A percentile compares a stretch with the other conserved stretches of the same genome.
Conservation (phyloP, 2,329 filamentous ascomycete species). For the Colletotrichum sp. region DNA sequence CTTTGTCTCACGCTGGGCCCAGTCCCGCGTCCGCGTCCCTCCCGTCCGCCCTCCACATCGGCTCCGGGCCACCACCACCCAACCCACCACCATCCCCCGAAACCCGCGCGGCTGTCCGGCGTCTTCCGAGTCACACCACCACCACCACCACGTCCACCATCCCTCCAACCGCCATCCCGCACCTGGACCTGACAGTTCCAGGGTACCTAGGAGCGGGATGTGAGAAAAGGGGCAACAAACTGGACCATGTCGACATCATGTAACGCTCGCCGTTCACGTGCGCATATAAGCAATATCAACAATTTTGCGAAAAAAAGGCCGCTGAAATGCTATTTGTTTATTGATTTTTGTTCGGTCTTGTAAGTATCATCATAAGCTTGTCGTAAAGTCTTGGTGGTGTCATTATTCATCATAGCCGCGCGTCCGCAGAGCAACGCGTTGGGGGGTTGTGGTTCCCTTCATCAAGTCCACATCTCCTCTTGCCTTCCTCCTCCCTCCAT, state of each 20-base stretch:
- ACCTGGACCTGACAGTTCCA: not conserved
- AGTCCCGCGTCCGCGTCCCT: not conserved
- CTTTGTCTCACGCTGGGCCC: not conserved
- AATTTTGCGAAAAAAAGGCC: not conserved
- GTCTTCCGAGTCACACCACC: not conserved
- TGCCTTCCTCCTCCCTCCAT: not conserved
- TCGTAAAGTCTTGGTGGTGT: not conserved
- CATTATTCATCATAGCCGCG: not conserved
- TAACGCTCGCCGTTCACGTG: not conserved
- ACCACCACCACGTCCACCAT: not conserved
- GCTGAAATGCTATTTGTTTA: not conserved
- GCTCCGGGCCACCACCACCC: not conserved
- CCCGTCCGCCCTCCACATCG: not conserved
- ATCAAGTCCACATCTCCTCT: not conserved
- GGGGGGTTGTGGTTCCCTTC: not conserved
- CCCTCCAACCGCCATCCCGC: not conserved
- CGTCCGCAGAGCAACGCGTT: not conserved
- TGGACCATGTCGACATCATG: not conserved
- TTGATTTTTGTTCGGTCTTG: not conserved
- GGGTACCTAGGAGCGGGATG: not conserved
- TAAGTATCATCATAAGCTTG: not conserved
- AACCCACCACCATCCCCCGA: not conserved
- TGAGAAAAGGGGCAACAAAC: constrained; percentile 1
- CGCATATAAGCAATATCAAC: not conserved
- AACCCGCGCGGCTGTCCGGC: not conserved